Conservation (phyloP, 2,329 filamentous ascomycete genomes). For the Metarhizium album region DNA sequence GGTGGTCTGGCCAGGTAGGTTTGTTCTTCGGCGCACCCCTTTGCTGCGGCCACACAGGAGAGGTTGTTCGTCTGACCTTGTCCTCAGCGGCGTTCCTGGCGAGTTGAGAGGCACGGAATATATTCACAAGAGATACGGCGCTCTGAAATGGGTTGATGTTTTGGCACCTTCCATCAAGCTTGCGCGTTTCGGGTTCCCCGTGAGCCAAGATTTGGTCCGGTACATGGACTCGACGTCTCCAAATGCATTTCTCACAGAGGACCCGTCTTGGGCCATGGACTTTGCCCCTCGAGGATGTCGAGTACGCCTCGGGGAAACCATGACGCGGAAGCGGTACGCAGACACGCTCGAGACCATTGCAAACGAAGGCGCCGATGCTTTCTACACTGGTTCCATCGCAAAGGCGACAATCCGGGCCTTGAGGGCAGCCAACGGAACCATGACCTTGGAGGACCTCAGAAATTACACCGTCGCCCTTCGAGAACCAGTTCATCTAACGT, state of each 20-base stretch:
- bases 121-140: slow-evolving; percentile 57
- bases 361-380: slow-evolving; percentile 51
- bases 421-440: slow-evolving; percentile 55
- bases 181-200: slow-evolving; percentile 60
- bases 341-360: slow-evolving; percentile 63
- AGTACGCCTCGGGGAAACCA: slow-evolving; percentile 57
- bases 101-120: slow-evolving; percentile 65
- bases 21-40: slow-evolving; percentile 12
- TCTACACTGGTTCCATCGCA: slow-evolving; percentile 61
- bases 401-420: slow-evolving; percentile 59
- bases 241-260: slow-evolving; percentile 53
- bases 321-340: slow-evolving; percentile 65
- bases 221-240: slow-evolving; percentile 49
- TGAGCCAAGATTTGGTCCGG: slow-evolving; percentile 58
- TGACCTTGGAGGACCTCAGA: slow-evolving; percentile 61
- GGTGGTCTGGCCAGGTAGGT: slow-evolving; percentile 64
- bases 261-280: slow-evolving; percentile 71
- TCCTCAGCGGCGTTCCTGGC: slow-evolving; percentile 50
- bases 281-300: slow-evolving; percentile 68
- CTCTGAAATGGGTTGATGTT: slow-evolving; percentile 53
- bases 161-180: slow-evolving; percentile 60
- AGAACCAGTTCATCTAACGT: slow-evolving; percentile 48
- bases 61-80: neutral
- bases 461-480: slow-evolving; percentile 62
- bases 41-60: slow-evolving; percentile 16